These are phyloP conservation scores for Termitomyces sp. DNA, from an alignment of 768 basidiomycete genomes.

Conservation along the genomic window DNA sequence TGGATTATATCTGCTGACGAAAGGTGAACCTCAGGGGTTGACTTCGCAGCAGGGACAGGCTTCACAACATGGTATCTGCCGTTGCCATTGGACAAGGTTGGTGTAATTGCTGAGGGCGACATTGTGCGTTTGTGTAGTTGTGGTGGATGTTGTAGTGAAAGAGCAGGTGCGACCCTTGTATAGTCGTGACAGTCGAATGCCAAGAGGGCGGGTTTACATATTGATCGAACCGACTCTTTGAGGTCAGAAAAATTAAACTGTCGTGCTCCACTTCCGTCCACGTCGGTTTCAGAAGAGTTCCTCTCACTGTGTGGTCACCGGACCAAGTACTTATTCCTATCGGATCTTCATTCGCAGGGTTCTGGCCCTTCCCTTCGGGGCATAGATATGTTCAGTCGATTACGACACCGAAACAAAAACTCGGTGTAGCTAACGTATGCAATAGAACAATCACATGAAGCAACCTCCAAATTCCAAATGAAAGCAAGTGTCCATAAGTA, in stretches of 20 bases:
- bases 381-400: not conserved
- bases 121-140: slow-evolving; percentile 11
- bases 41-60: not conserved
- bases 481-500: not conserved
- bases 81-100: slow-evolving; percentile 17
- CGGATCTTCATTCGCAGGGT: not conserved
- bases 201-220: slow-evolving; percentile 9
- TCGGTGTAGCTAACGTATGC: not conserved
- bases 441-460: not conserved
- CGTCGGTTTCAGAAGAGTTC: not conserved
- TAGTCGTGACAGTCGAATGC: slow-evolving; percentile 10
- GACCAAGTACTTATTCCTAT: not conserved
- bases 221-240: slow-evolving; percentile 4
- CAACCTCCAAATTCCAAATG: not conserved
- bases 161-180: not conserved
- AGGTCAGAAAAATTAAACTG: not conserved
- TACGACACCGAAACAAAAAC: not conserved
- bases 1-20: slow-evolving; percentile 70
- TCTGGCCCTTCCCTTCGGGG: not conserved
- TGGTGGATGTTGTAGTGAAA: not conserved
- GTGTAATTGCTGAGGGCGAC: slow-evolving; percentile 22
- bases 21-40: slow-evolving; percentile 24
- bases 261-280: not conserved
- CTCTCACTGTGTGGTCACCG: not conserved
- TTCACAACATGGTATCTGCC: slow-evolving; percentile 16